A percentile compares a stretch with the other conserved stretches of the same genome.
phyloP scores from a whole-genome alignment of 2,329 filamentous ascomycete species.

The Shiraia sp. region DNA sequence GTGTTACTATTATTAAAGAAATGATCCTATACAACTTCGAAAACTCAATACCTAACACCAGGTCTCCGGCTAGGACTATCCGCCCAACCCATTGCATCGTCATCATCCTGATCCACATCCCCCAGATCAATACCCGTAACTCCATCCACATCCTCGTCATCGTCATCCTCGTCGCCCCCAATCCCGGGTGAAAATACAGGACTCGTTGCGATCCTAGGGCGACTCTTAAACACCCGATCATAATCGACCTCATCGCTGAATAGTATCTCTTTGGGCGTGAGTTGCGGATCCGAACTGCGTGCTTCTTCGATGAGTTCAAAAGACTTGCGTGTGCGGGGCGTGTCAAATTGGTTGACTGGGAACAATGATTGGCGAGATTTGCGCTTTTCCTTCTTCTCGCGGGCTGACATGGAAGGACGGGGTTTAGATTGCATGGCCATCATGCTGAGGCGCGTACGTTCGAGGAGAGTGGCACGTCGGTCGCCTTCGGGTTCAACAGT shows the following conservation, averaged over 20 bases:
- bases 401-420: constrained; percentile 14
- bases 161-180: constrained; percentile 5
- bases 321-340: constrained; percentile 47
- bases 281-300: constrained; percentile 19
- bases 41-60: constrained; percentile 7
- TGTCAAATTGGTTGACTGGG: constrained; percentile 62
- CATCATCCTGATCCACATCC: constrained; percentile 35
- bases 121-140: constrained; percentile 37
- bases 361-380: constrained; percentile 43
- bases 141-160: constrained; percentile 23
- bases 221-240: constrained; percentile 80
- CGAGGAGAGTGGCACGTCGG: constrained; percentile 57
- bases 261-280: constrained; percentile 68
- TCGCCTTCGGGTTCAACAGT: constrained; percentile 6
- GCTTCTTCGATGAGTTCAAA: constrained; percentile 27
- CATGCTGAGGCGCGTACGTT: constrained; percentile 83
- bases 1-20: too few relatives aligned
- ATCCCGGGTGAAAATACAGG: constrained; percentile 54
- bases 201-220: constrained; percentile 79
- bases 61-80: constrained; percentile 36
- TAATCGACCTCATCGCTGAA: constrained; percentile 74
- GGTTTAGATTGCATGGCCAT: constrained; percentile 57
- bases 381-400: constrained; percentile 19
- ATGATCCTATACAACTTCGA: too few relatives aligned
- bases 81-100: constrained; percentile 31